Conservation (phyloP, 768 basidiomycete genomes). For the Leccinum variicolor region DNA sequence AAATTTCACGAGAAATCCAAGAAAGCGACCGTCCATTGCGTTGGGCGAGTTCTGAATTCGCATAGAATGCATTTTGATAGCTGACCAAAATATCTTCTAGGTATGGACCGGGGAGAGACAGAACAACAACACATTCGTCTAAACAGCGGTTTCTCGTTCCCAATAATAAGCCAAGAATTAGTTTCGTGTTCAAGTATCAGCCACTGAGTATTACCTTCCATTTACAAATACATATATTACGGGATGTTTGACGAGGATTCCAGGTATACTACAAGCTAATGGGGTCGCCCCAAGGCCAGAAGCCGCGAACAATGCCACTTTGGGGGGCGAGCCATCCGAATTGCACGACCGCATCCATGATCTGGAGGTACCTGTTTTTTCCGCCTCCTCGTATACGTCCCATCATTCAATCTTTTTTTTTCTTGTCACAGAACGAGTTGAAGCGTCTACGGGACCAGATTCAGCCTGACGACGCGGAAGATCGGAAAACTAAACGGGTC, state of each 20-base stretch:
- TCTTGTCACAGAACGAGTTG: conserved; percentile 7
- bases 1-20: conserved; percentile 21
- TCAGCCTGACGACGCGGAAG: neutral
- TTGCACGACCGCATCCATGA: neutral
- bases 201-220: conserved; percentile 11
- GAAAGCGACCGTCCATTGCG: conserved; percentile 19
- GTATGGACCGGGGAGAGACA: conserved; percentile 5
- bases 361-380: conserved; percentile 5
- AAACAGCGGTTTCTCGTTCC: neutral
- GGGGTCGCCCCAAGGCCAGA: conserved; percentile 12
- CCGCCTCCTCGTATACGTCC: neutral
- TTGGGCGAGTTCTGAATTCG: conserved; percentile 10
- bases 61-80: neutral
- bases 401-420: neutral
- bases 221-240: neutral
- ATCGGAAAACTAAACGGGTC: conserved; percentile 15
- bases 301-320: neutral
- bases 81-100: conserved; percentile 1
- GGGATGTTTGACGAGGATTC: neutral
- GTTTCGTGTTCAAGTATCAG: conserved; percentile 21
- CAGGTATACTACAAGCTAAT: conserved; percentile 19
- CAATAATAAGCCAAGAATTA: conserved; percentile 2
- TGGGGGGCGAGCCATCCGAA: neutral
- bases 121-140: fast-evolving
- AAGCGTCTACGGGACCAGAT: conserved; percentile 13